A percentile compares a stretch with the other conserved stretches of the same genome.
phyloP scores from a whole-genome alignment of 2,329 filamentous ascomycete genomes.

The Chrysosporium keratinophilum region DNA sequence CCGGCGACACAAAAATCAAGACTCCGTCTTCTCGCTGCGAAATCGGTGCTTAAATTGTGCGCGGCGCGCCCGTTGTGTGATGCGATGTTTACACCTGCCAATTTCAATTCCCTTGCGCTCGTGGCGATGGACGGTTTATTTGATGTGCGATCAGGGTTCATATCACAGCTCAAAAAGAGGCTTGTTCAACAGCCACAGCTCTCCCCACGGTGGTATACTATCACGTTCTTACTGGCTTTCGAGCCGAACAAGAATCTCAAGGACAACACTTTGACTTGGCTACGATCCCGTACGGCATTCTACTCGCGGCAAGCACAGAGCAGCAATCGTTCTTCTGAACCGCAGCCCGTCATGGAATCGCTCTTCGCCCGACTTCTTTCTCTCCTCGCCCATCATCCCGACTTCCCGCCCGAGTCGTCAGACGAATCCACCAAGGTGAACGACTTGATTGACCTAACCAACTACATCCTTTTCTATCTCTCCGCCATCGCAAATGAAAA shows the following conservation, averaged over 20 bases:
- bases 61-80: constrained; percentile 62
- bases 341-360: constrained; percentile 62
- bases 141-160: constrained; percentile 66
- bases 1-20: constrained; percentile 67
- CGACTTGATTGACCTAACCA: constrained; percentile 65
- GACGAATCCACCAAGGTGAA: constrained; percentile 41
- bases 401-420: constrained; percentile 48
- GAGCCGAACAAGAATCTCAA: constrained; percentile 69
- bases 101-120: constrained; percentile 73
- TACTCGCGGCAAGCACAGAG: constrained; percentile 44
- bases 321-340: constrained; percentile 31
- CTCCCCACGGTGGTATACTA: constrained; percentile 75
- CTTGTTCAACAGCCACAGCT: constrained; percentile 51
- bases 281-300: constrained; percentile 64
- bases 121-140: constrained; percentile 67
- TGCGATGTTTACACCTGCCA: constrained; percentile 56
- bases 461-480: constrained; percentile 85
- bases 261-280: constrained; percentile 72
- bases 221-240: constrained; percentile 83
- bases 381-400: constrained; percentile 84
- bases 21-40: constrained; percentile 71
- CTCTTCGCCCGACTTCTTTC: constrained; percentile 75
- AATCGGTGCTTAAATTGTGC: constrained; percentile 74
- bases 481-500: constrained; percentile 70
- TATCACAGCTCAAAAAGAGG: constrained; percentile 72